Evolutionary conservation across 495 filamentous ascomycete species (phyloP).

Genomic region (Glutinoglossum americanum): DNA sequence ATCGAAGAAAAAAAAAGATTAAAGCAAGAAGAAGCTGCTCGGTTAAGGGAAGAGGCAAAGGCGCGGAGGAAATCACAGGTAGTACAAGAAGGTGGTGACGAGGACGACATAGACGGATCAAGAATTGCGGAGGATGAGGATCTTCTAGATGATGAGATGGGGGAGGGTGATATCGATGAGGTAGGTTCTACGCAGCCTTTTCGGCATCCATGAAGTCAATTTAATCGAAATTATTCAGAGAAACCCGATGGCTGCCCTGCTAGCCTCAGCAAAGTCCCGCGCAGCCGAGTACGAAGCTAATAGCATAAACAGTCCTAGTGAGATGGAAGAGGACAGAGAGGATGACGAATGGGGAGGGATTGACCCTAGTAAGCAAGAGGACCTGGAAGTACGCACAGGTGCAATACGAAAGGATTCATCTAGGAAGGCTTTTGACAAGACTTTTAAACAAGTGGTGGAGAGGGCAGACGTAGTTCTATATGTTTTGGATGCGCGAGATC

Average conservation of each 20-base stretch:
- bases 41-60: conserved; percentile 49
- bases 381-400: conserved; percentile 16
- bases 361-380: conserved; percentile 10
- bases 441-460: conserved; percentile 87
- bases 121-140: conserved; percentile 10
- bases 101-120: conserved; percentile 15
- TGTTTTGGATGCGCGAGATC: conserved; percentile 84
- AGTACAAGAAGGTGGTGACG: conserved; percentile 14
- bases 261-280: conserved; percentile 74
- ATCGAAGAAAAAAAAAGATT: conserved; percentile 69
- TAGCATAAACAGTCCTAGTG: conserved; percentile 25
- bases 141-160: conserved; percentile 18
- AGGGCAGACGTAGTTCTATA: conserved; percentile 82
- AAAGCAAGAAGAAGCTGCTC: conserved; percentile 59
- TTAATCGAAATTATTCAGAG: conserved; percentile 21
- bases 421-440: conserved; percentile 74
- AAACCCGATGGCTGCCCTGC: conserved; percentile 80
- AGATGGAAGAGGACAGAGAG: conserved; percentile 23
- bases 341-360: conserved; percentile 20
- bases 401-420: conserved; percentile 42
- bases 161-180: conserved; percentile 28
- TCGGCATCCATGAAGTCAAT: no score
- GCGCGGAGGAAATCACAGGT: conserved; percentile 19
- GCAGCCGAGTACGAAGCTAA: conserved; percentile 51
- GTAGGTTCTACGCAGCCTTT: conserved; percentile 9